phyloP scores from a whole-genome alignment of 1,284 basidiomycete genomes.

The Ceratobasidium sp. region DNA sequence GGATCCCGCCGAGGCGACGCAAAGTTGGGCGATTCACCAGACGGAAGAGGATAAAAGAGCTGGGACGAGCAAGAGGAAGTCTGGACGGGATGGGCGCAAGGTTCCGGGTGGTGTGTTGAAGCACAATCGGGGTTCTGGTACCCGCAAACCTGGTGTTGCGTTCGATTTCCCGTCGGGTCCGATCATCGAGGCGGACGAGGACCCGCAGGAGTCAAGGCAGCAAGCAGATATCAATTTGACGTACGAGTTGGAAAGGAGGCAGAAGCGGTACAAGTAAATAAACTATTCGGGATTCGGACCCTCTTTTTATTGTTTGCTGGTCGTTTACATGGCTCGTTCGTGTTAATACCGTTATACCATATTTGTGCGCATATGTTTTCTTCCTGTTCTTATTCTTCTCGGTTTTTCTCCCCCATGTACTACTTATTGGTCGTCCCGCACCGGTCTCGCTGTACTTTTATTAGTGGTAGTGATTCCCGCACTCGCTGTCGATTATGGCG shows the following conservation, averaged over 20 bases:
- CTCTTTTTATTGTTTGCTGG: constrained; percentile 1
- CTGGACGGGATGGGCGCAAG: constrained; percentile 4
- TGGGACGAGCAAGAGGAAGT: not conserved
- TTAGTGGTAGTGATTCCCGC: not conserved
- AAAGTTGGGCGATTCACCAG: constrained; percentile 22
- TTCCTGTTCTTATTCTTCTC: constrained; percentile 12
- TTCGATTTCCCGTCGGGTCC: constrained; percentile 33
- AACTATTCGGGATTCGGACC: constrained; percentile 1
- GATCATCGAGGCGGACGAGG: constrained; percentile 34
- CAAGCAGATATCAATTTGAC: constrained; percentile 33
- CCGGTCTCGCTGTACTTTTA: constrained; percentile 10
- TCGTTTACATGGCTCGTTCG: constrained; percentile 17
- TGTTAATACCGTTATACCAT: constrained; percentile 33
- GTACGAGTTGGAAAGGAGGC: constrained; percentile 33
- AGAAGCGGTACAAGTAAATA: constrained; percentile 40
- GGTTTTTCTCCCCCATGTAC: constrained; percentile 28
- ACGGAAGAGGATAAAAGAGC: constrained; percentile 11
- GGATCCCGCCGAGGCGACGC: constrained; percentile 23
- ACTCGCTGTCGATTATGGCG: not conserved
- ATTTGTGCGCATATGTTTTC: constrained; percentile 34
- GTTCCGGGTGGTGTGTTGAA: constrained; percentile 20
- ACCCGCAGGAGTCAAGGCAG: constrained; percentile 9
- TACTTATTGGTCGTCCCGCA: constrained; percentile 20
- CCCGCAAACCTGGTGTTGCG: constrained; percentile 35
- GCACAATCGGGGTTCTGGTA: constrained; percentile 2